A percentile compares a stretch with the other conserved stretches of the same genome.
These are phyloP conservation scores for Piloderma croceum DNA, from an alignment of 768 basidiomycete species.

Conservation along the genomic window DNA sequence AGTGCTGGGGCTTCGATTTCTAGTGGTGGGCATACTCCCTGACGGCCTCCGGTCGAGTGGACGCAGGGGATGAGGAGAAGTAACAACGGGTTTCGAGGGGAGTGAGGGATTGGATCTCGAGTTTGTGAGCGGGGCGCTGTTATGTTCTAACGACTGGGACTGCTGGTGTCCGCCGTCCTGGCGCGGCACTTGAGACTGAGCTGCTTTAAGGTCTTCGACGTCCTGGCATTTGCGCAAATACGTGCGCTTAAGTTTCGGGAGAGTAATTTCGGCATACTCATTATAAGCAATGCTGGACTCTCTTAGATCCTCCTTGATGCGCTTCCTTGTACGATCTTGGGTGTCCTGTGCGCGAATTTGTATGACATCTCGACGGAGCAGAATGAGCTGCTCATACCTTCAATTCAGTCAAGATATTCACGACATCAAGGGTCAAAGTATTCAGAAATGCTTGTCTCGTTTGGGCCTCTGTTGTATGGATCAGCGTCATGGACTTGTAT, in stretches of 20 bases:
- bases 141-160: too few species aligned
- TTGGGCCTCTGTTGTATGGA: constrained; percentile 77
- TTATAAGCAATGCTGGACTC: constrained; percentile 69
- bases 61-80: constrained; percentile 68
- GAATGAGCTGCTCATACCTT: constrained; percentile 43
- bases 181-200: constrained; percentile 15
- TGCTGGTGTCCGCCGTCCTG: constrained; percentile 27
- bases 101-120: constrained; percentile 42
- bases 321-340: constrained; percentile 86
- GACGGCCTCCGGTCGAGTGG: constrained; percentile 74
- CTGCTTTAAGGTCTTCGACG: constrained; percentile 56
- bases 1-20: constrained; percentile 77
- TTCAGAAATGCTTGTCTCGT: constrained; percentile 73
- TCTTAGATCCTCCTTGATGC: constrained; percentile 88
- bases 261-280: constrained; percentile 73
- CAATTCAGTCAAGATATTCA: constrained; percentile 58
- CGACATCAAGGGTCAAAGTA: constrained; percentile 67
- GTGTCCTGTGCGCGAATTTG: constrained; percentile 52
- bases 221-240: constrained; percentile 86
- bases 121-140: constrained; percentile 31
- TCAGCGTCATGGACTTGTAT: too few species aligned
- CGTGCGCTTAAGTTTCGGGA: constrained; percentile 73
- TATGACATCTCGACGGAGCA: not conserved
- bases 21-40: constrained; percentile 42
- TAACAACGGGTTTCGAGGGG: constrained; percentile 49